Conservation (phyloP, 139 green algal species). For the Ettlia oleoabundans region DNA sequence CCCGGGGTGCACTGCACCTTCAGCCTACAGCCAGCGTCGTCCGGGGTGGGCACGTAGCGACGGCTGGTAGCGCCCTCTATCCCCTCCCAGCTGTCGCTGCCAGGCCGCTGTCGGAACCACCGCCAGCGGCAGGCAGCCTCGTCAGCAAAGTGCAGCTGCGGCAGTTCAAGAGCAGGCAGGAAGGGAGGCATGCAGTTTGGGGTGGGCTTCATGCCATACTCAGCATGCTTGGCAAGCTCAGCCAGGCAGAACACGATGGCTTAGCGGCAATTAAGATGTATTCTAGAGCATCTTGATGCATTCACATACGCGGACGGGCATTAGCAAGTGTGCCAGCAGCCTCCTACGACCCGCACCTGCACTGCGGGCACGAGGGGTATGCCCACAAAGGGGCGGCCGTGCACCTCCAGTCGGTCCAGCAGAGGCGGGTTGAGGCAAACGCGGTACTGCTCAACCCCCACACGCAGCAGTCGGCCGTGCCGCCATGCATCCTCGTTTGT, state of each 20-base stretch:
- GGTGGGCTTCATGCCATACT: too few species aligned
- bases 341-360: too few species aligned
- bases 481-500: conserved; percentile 76
- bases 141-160: conserved; percentile 68
- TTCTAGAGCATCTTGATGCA: too few species aligned
- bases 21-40: conserved; percentile 68
- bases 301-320: too few species aligned
- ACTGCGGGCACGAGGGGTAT: conserved; percentile 39
- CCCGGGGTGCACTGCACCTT: conserved; percentile 70
- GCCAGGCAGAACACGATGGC: too few species aligned
- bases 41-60: conserved; percentile 61
- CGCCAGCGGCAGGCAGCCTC: conserved; percentile 44
- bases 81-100: conserved; percentile 33
- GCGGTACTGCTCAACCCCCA: conserved; percentile 55
- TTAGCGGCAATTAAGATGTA: too few species aligned
- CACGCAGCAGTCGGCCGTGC: conserved; percentile 59
- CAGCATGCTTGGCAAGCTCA: too few species aligned
- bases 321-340: too few species aligned
- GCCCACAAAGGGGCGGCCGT: conserved; percentile 41
- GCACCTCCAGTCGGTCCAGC: conserved; percentile 51
- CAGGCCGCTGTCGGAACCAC: conserved; percentile 41
- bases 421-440: conserved; percentile 76
- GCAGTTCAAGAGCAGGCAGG: too few species aligned
- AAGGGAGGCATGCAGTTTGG: too few species aligned
- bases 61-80: conserved; percentile 43